Evolutionary conservation across 352 stramenopile genomes (phyloP).

Genomic region (Phytophthora kernoviae): DNA sequence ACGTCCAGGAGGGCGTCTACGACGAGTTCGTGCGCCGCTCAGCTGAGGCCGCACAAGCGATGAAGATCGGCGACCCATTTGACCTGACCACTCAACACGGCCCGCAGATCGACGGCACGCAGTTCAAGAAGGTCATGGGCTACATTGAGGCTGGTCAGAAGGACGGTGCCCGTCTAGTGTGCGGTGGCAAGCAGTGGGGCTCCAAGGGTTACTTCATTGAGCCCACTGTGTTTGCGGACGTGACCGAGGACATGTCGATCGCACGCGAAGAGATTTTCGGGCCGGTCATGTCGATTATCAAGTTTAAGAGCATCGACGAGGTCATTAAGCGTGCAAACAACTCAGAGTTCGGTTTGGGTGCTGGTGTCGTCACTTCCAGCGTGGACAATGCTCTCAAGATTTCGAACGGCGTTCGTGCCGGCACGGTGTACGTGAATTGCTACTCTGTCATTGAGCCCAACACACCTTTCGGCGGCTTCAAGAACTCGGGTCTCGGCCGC

Average conservation of each 20-base stretch:
- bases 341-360: constrained; percentile 85
- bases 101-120: constrained; percentile 59
- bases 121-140: constrained; percentile 85
- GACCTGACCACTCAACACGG: constrained; percentile 38
- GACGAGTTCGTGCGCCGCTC: constrained; percentile 83
- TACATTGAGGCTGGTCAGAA: constrained; percentile 74
- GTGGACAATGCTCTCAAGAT: constrained; percentile 85
- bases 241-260: constrained; percentile 84
- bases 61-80: constrained; percentile 60
- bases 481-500: constrained; percentile 81
- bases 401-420: constrained; percentile 82
- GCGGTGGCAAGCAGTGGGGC: constrained; percentile 74
- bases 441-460: constrained; percentile 90
- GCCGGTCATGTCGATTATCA: constrained; percentile 87
- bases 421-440: constrained; percentile 94
- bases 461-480: constrained; percentile 86
- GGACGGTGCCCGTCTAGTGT: constrained; percentile 81
- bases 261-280: constrained; percentile 92
- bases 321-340: constrained; percentile 89
- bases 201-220: constrained; percentile 88
- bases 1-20: constrained; percentile 87
- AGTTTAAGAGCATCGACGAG: constrained; percentile 90
- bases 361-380: constrained; percentile 90
- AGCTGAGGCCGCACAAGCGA: constrained; percentile 51
- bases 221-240: constrained; percentile 90